Percentiles rank a stretch among this genome's conserved stretches.
Conservation (phyloP, 2,329 filamentous ascomycete genomes). For the Leptographium radiaticola region DNA sequence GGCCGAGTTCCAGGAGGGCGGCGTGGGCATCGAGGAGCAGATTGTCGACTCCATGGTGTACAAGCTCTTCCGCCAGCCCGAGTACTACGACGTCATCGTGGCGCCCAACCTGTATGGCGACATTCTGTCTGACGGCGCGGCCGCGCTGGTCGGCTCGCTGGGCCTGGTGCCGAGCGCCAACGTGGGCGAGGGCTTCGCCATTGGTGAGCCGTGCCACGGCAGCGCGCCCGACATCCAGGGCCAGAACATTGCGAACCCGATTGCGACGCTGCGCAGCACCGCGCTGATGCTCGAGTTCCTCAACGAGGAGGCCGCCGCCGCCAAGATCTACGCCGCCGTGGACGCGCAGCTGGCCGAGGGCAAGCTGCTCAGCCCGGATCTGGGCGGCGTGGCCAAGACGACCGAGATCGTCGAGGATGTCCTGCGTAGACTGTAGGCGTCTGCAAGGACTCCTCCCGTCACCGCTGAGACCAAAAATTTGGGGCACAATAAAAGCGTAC, state of each 20-base stretch:
- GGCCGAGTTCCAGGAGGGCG: constrained; percentile 38
- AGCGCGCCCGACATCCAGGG: constrained; percentile 94
- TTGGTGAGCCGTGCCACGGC: constrained; percentile 96
- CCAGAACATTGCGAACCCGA: constrained; percentile 84
- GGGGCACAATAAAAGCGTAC: neutral
- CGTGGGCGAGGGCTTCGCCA: constrained; percentile 86
- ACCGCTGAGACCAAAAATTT: neutral
- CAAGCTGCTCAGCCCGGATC: constrained; percentile 70
- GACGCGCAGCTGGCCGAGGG: constrained; percentile 82
- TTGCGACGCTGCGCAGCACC: constrained; percentile 82
- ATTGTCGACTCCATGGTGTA: constrained; percentile 99
- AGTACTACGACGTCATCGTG: constrained; percentile 94
- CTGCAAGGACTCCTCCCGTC: neutral
- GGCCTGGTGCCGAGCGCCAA: constrained; percentile 92
- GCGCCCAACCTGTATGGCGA: constrained; percentile 97
- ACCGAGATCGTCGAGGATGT: constrained; percentile 81
- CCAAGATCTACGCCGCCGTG: constrained; percentile 80
- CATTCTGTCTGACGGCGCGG: constrained; percentile 89
- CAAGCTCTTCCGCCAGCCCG: constrained; percentile 95
- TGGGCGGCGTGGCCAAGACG: constrained; percentile 78
- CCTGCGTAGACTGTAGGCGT: constrained; percentile 57
- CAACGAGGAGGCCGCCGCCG: constrained; percentile 73
- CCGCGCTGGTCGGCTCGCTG: constrained; percentile 80
- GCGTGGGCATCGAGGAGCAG: constrained; percentile 75
- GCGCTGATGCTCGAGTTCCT: constrained; percentile 96